phyloP scores from a whole-genome alignment of 352 stramenopile species.

The Pythium sp. region DNA sequence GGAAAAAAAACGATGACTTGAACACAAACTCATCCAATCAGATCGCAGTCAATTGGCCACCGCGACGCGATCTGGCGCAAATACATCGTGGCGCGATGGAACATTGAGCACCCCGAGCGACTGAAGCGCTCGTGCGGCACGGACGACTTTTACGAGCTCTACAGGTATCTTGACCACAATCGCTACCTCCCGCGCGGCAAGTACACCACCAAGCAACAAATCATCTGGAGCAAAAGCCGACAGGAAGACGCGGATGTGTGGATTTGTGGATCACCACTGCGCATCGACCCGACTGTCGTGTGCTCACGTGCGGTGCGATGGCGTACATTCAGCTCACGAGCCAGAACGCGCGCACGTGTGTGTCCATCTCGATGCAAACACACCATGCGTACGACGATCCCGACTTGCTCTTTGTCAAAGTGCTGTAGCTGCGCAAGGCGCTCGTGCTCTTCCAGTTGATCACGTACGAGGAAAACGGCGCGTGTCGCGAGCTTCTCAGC shows the following conservation, averaged over 20 bases:
- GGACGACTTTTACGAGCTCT: constrained; percentile 54
- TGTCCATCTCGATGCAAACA: too few species aligned
- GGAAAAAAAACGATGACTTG: too few species aligned
- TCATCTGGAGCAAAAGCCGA: constrained; percentile 63
- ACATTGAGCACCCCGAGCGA: constrained; percentile 40
- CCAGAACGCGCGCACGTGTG: too few species aligned
- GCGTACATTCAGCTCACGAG: constrained; percentile 49
- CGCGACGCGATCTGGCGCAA: constrained; percentile 53
- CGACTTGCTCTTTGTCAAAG: too few species aligned
- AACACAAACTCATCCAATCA: neutral
- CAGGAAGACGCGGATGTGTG: constrained; percentile 69
- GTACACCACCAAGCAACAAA: constrained; percentile 65
- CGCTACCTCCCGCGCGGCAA: constrained; percentile 55
- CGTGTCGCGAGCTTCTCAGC: too few species aligned
- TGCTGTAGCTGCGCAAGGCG: too few species aligned
- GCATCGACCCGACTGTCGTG: constrained; percentile 64
- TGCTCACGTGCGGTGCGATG: constrained; percentile 26
- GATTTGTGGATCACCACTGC: constrained; percentile 74
- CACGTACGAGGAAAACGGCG: too few species aligned
- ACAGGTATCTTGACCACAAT: constrained; percentile 57
- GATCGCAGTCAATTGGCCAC: constrained; percentile 28
- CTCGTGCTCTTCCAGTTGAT: too few species aligned
- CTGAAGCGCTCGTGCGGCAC: constrained; percentile 46
- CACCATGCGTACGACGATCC: too few species aligned
- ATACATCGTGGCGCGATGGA: constrained; percentile 47